Evolutionary conservation across 2,329 filamentous ascomycete genomes (phyloP).

Genomic region (Graphilbum ipis-grandicollis): DNA sequence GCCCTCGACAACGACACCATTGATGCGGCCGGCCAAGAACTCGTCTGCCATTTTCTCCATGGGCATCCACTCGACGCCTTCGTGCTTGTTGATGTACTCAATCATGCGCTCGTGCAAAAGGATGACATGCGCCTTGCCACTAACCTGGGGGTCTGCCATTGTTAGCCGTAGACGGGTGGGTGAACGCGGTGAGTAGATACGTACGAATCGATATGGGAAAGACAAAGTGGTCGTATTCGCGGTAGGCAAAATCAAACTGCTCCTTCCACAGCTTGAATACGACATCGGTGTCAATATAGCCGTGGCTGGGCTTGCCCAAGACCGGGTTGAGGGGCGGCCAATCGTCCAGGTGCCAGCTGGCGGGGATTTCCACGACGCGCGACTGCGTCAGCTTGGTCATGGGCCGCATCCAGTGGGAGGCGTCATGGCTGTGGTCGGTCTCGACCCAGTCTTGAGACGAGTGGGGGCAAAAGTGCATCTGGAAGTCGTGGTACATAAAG

Average conservation of each 20-base stretch:
- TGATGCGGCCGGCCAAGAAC: constrained; percentile 15
- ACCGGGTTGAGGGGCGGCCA: constrained; percentile 30
- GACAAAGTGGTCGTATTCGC: constrained; percentile 38
- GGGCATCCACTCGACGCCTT: constrained; percentile 41
- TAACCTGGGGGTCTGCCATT: constrained; percentile 42
- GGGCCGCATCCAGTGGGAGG: constrained; percentile 19
- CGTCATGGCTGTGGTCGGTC: constrained; percentile 30
- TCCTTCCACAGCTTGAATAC: constrained; percentile 46
- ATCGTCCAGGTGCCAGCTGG: constrained; percentile 45
- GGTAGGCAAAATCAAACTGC: constrained; percentile 39
- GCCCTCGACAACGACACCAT: neutral
- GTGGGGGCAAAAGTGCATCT: constrained; percentile 37
- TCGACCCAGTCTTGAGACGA: constrained; percentile 15
- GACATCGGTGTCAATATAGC: constrained; percentile 30
- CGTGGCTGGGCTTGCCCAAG: neutral
- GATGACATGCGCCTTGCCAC: constrained; percentile 51
- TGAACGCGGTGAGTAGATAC: neutral
- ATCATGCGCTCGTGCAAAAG: constrained; percentile 16
- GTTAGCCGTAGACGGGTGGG: neutral
- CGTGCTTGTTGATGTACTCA: constrained; percentile 3
- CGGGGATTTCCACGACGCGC: constrained; percentile 44
- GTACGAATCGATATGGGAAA: constrained; percentile 54
- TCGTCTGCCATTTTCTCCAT: constrained; percentile 54
- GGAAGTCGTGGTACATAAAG: constrained; percentile 47
- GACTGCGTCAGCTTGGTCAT: constrained; percentile 27